These are phyloP conservation scores for Morella rubra DNA, from an alignment of 306 rosid species.

Conservation along the genomic window DNA sequence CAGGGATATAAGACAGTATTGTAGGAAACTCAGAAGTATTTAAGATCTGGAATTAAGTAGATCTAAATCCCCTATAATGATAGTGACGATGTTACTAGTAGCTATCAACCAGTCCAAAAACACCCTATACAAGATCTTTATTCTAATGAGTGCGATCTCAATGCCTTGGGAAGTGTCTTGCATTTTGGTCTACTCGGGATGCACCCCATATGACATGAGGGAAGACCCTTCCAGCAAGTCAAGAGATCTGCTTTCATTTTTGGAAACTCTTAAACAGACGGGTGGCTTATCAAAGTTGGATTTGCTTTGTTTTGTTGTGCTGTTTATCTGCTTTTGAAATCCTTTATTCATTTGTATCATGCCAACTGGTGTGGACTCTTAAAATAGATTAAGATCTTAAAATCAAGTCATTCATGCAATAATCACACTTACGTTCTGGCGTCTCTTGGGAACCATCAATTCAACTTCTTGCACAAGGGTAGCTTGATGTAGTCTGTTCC, in stretches of 20 bases:
- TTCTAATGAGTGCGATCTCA: background rate
- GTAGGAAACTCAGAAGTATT: background rate
- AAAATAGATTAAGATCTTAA: background rate
- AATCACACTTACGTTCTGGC: background rate
- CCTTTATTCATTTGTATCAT: background rate
- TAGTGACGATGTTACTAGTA: background rate
- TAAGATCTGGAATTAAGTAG: background rate
- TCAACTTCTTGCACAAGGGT: background rate
- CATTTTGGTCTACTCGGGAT: background rate
- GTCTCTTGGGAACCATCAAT: background rate
- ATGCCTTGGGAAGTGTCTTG: background rate
- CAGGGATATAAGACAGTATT: background rate
- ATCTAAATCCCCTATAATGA: background rate
- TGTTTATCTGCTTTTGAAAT: background rate
- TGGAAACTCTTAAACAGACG: background rate
- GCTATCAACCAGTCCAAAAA: background rate
- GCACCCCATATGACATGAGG: background rate
- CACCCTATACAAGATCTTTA: background rate
- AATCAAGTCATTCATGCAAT: background rate
- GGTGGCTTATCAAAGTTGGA: background rate
- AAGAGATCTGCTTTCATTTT: background rate
- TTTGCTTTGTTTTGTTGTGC: background rate
- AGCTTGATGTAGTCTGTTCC: background rate
- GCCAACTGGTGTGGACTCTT: background rate
- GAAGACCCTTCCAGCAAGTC: background rate